Conservation (phyloP, 176 grass and related monocot species). For the Aegilops tauschii region DNA sequence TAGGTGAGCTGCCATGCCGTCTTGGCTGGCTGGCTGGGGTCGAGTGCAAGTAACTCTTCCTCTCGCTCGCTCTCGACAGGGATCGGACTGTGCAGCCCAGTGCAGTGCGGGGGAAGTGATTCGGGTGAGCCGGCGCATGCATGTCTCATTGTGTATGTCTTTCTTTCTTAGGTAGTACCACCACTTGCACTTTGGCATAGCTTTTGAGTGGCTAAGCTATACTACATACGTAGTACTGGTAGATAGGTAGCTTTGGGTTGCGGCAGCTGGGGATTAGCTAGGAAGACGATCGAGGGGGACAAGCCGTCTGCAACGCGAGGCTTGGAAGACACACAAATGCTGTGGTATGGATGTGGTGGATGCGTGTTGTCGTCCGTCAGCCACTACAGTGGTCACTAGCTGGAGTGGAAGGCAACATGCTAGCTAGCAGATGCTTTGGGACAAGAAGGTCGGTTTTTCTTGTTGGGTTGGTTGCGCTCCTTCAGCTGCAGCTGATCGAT, state of each 20-base stretch:
- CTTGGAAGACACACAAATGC: slow-evolving; percentile 21
- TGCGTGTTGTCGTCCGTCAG: not conserved
- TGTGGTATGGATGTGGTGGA: not conserved
- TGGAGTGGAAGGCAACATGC: not conserved
- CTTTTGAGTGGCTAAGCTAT: not conserved
- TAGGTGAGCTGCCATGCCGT: not conserved
- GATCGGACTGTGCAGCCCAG: not conserved
- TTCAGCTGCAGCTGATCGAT: no score
- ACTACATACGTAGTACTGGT: not conserved
- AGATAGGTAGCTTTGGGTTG: not conserved
- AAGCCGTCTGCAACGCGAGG: slow-evolving; percentile 18
- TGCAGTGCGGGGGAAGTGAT: slow-evolving; percentile 28
- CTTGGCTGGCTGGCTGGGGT: not conserved
- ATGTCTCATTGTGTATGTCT: slow-evolving; percentile 25
- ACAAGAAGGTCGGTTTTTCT: not conserved
- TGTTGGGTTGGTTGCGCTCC: not conserved
- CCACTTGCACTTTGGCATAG: not conserved
- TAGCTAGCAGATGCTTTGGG: not conserved
- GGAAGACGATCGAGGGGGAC: slow-evolving; percentile 17
- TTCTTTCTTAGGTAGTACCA: not conserved
- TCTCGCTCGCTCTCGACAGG: not conserved
- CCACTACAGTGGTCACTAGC: not conserved
- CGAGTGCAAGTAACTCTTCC: slow-evolving; percentile 50
- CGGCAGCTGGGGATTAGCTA: not conserved
- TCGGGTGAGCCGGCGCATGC: slow-evolving; percentile 22